A percentile compares a stretch with the other conserved stretches of the same genome.
phyloP scores from a whole-genome alignment of 257 asterid species.

The Handroanthus guayacan region DNA sequence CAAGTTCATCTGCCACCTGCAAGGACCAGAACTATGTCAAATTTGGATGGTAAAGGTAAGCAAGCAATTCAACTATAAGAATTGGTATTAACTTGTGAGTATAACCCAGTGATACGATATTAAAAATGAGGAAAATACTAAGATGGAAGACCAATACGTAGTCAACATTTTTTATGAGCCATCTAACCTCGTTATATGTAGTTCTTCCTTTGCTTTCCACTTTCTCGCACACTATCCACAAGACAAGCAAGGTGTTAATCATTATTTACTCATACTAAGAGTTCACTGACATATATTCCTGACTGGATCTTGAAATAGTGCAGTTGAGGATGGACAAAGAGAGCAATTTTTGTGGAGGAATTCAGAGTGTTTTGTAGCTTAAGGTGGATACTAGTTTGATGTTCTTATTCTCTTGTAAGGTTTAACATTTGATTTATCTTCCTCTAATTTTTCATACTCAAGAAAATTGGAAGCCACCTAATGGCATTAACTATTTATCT shows the following conservation, averaged over 20 bases:
- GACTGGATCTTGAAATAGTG: too few species aligned
- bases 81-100: neutral
- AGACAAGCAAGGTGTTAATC: conserved; percentile 33
- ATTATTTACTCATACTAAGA: conserved; percentile 31
- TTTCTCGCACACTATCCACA: conserved; percentile 78
- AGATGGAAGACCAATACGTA: neutral
- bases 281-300: neutral
- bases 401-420: neutral
- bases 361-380: neutral
- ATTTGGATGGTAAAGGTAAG: conserved; percentile 17
- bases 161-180: conserved; percentile 7
- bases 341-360: neutral
- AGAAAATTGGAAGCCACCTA: neutral
- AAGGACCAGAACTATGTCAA: conserved; percentile 31
- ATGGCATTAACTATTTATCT: conserved; percentile 19
- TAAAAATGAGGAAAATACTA: neutral
- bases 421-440: neutral
- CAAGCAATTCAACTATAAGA: conserved; percentile 1
- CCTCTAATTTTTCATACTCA: neutral
- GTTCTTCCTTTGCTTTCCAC: conserved; percentile 95
- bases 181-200: conserved; percentile 84
- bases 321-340: neutral
- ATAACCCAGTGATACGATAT: neutral
- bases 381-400: neutral
- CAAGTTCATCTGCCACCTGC: conserved; percentile 96